These are phyloP conservation scores for Kuraishia hungarica DNA, from an alignment of 805 yeast species.

Conservation along the genomic window DNA sequence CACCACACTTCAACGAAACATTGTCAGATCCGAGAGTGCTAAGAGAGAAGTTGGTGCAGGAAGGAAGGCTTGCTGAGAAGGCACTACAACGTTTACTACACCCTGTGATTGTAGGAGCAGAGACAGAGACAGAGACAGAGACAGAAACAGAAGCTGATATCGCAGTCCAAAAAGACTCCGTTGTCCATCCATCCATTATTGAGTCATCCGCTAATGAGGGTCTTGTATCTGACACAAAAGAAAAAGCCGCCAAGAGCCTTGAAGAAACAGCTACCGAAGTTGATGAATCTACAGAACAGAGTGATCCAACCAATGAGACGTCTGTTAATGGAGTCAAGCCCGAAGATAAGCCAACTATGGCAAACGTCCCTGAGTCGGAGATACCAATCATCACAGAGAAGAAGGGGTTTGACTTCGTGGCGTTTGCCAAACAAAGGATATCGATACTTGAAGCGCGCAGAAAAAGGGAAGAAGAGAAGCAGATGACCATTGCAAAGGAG, in stretches of 20 bases:
- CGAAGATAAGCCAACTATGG: not conserved
- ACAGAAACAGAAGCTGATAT: not conserved
- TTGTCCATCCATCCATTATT: too few species aligned
- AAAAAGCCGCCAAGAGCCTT: too few species aligned
- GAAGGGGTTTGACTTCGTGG: constrained; percentile 43
- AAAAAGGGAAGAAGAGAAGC: constrained; percentile 22
- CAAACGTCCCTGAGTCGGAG: not conserved
- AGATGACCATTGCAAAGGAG: constrained; percentile 20
- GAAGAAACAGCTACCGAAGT: not conserved
- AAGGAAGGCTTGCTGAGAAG: constrained; percentile 71
- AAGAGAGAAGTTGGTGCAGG: constrained; percentile 66
- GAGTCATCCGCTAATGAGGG: too few species aligned
- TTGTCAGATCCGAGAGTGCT: constrained; percentile 64
- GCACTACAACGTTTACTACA: constrained; percentile 45
- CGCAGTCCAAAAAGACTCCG: not conserved
- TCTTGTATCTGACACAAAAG: too few species aligned
- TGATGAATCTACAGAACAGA: too few species aligned
- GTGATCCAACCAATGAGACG: constrained; percentile 1
- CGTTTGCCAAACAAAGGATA: constrained; percentile 43
- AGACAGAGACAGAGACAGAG: constrained; percentile 4
- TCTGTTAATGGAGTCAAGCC: constrained; percentile 2
- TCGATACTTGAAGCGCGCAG: constrained; percentile 25
- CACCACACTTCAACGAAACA: constrained; percentile 58
- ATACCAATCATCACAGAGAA: not conserved
- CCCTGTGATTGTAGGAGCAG: constrained; percentile 8